Conservation (phyloP, 495 filamentous ascomycete genomes). For the Penicillium robsamsonii region DNA sequence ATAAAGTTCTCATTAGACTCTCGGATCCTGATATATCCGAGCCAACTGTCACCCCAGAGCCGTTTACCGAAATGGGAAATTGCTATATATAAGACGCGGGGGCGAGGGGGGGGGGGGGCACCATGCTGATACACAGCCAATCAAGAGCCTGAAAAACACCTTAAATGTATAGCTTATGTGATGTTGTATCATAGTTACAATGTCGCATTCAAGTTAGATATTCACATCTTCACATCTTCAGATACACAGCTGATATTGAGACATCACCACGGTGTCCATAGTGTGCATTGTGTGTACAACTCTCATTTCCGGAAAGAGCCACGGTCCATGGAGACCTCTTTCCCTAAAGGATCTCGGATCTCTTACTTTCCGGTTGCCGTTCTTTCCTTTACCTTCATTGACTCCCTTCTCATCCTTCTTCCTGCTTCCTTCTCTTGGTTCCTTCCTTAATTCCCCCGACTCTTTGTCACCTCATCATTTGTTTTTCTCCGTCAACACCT, state of each 20-base stretch:
- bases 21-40: neutral
- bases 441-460: neutral
- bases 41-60: constrained; percentile 1
- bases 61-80: constrained; percentile 2
- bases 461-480: neutral
- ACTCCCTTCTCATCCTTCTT: neutral
- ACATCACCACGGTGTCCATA: no score
- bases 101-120: neutral
- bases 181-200: neutral
- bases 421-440: neutral
- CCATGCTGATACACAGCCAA: neutral
- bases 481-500: neutral
- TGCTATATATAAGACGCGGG: neutral
- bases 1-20: neutral
- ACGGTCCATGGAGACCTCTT: neutral
- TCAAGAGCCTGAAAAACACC: neutral
- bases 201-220: neutral
- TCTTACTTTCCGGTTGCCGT: neutral
- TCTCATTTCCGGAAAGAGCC: neutral
- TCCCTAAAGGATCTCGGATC: neutral
- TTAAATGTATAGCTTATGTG: neutral
- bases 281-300: no score
- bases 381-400: neutral
- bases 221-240: neutral
- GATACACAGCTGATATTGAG: neutral